Base-by-base conservation (phyloP, 1,284 basidiomycete species). In the Tilletia indica region DNA sequence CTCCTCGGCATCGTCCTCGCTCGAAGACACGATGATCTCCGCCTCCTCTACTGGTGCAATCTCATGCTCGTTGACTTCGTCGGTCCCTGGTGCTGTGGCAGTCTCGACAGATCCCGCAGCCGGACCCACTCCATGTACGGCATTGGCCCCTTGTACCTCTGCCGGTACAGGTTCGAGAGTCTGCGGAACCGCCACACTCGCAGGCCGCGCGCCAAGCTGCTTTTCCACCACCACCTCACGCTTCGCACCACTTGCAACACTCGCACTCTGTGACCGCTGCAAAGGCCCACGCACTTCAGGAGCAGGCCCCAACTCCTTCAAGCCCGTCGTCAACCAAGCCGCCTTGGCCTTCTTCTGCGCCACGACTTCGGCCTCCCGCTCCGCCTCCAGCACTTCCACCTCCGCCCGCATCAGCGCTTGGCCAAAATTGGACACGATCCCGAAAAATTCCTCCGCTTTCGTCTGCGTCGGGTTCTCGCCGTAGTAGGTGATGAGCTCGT, bases 401-500 rank as follows among this genome's bases (percentile, higher is more conserved):
- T 82, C 80, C 0, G 80, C 80, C 2, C 79, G 72, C 80, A 82
- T 82, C 61, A 82, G 61, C 5, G 74, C 74, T 56, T 82, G 80
- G 1, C 79, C 80, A 31, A 82, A 82, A 42, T 73, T 75, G 56
- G 75, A 71, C 19, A 81, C 67, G 47, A 76, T 56, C 1, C 71
- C 72, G 69, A 82, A 82, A 54, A 82, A 82, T 34, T 80, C 80
- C 47, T 82, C 80, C 11, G 79, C 72, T 69, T 77, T 80, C 5
- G 77, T 76, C 69, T 76, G 70, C 34, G 64, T 67, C 3, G 78
- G 63, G 67, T 80, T 77, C 64, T 80, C 77, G 19, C 78, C 77
- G 67, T 75, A 80, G 72, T 78, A 80, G 61, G 39, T 67, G 36
- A 80, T 61, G 47, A 78, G 63, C 63, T 73, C 72, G 3, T 49